Conservation (phyloP, 768 basidiomycete species). For the Calvatia gigantea region DNA sequence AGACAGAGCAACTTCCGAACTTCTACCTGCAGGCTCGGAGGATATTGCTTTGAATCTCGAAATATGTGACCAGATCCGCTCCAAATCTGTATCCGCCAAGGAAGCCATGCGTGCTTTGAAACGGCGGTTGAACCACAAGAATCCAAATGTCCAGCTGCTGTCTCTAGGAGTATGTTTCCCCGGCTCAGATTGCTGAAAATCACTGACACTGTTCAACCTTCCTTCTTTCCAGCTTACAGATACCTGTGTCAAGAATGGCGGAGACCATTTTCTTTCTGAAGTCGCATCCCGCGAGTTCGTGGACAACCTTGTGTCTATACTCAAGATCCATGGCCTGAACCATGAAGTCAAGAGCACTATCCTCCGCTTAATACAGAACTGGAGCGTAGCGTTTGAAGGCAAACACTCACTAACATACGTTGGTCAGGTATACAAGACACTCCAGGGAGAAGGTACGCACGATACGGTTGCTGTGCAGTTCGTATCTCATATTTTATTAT, state of each 20-base stretch:
- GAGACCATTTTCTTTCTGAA: conserved; percentile 84
- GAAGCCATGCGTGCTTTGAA: conserved; percentile 88
- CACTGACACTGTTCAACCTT: conserved; percentile 1
- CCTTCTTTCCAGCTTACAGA: conserved; percentile 66
- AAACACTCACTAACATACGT: conserved; percentile 73
- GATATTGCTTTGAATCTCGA: conserved; percentile 94
- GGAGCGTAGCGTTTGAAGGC: conserved; percentile 87
- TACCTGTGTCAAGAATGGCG: conserved; percentile 94
- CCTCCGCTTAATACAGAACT: conserved; percentile 82
- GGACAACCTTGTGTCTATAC: conserved; percentile 87
- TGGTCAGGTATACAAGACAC: conserved; percentile 72
- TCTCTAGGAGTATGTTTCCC: conserved; percentile 71
- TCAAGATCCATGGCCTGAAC: conserved; percentile 75
- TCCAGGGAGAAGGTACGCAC: conserved; percentile 70
- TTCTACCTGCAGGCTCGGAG: conserved; percentile 76
- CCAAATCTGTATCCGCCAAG: conserved; percentile 81
- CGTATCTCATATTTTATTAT: conserved; percentile 3
- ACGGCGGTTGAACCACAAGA: conserved; percentile 86
- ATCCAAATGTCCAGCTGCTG: conserved; percentile 91
- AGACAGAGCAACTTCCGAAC: conserved; percentile 96
- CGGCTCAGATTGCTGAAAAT: background rate
- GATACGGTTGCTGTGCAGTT: background rate
- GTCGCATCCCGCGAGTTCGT: conserved; percentile 88
- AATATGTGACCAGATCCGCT: conserved; percentile 95
- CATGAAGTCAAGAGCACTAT: conserved; percentile 81